These are phyloP conservation scores for Tuber microsphaerosporum DNA, from an alignment of 495 filamentous ascomycete species.

Conservation along the genomic window DNA sequence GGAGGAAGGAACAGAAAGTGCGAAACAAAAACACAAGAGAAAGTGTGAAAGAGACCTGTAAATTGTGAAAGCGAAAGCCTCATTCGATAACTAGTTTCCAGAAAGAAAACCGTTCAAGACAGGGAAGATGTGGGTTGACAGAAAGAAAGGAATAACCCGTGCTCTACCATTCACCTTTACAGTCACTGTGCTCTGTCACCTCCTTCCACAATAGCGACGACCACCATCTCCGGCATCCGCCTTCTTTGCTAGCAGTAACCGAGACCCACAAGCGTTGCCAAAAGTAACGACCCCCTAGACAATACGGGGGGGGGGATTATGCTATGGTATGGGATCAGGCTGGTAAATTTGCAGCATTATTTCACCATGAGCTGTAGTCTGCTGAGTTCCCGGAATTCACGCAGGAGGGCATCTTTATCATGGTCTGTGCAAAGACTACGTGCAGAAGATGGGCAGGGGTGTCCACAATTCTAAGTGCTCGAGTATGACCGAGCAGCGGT, in stretches of 20 bases:
- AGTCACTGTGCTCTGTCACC: not conserved
- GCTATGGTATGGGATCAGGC: constrained; percentile 24
- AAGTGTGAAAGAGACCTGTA: constrained; percentile 12
- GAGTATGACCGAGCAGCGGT: constrained; percentile 19
- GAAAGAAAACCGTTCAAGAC: not conserved
- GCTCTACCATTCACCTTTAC: not conserved
- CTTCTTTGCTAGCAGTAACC: not conserved
- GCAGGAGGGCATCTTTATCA: constrained; percentile 34
- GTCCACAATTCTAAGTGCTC: constrained; percentile 22
- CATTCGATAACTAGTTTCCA: not conserved
- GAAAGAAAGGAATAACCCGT: not conserved
- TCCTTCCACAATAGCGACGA: not conserved
- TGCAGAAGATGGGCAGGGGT: constrained; percentile 29
- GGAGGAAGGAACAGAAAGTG: constrained; percentile 28
- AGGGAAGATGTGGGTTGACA: not conserved
- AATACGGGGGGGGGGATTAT: constrained; percentile 23
- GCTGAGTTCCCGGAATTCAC: constrained; percentile 32
- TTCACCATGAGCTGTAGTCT: constrained; percentile 8
- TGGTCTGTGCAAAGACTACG: constrained; percentile 35
- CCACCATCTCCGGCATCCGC: not conserved
- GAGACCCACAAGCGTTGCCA: constrained; percentile 12
- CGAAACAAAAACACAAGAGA: constrained; percentile 24
- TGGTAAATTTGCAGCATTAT: constrained; percentile 25
- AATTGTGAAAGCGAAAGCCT: not conserved
- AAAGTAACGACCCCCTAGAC: constrained; percentile 25